phyloP scores from a whole-genome alignment of 2,329 filamentous ascomycete species.

The Sclerotinia trifoliorum region DNA sequence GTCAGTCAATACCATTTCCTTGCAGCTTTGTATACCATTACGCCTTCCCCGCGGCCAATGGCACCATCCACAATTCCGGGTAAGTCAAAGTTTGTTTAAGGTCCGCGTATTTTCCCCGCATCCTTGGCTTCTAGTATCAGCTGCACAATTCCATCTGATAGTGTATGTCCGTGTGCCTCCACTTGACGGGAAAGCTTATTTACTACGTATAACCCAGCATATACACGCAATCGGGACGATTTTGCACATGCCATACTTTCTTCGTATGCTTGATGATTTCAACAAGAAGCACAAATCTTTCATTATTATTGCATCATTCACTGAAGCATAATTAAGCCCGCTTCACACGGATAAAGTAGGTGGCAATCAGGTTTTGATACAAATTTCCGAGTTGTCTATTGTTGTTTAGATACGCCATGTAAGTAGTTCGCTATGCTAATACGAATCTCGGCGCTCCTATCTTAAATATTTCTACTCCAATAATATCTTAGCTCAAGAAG shows the following conservation, averaged over 20 bases:
- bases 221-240: neutral
- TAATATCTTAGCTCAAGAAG: neutral
- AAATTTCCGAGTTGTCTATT: neutral
- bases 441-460: neutral
- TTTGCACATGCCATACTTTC: neutral
- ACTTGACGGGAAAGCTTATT: neutral
- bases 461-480: neutral
- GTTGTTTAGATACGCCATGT: neutral
- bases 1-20: neutral
- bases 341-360: too few species aligned
- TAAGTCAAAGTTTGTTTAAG: neutral
- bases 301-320: neutral
- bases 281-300: neutral
- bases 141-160: neutral
- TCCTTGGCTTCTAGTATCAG: neutral
- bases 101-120: neutral
- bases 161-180: neutral
- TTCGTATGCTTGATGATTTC: neutral
- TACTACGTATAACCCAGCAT: neutral
- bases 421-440: neutral
- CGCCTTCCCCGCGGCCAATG: neutral
- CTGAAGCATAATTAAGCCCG: neutral
- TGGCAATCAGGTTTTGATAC: constrained; percentile 5
- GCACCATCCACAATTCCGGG: neutral
- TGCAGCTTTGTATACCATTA: neutral